Percentiles rank a stretch among this genome's conserved stretches.
phyloP scores from a whole-genome alignment of 2,329 filamentous ascomycete species.

The Sclerotinia subarctica region DNA sequence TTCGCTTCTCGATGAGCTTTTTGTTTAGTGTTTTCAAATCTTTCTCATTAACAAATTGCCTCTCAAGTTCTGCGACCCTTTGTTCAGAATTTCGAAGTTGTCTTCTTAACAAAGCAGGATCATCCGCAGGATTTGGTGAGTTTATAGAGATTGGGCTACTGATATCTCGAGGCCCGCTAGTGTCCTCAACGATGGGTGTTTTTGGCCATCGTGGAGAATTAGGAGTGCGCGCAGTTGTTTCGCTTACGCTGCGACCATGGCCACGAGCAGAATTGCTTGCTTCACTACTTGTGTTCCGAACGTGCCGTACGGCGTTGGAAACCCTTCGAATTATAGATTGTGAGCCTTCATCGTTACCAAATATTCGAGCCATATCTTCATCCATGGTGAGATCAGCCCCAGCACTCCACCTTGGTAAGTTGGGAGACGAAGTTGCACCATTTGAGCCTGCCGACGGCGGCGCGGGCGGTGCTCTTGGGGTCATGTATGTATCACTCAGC shows the following conservation, averaged over 20 bases:
- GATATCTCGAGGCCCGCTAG: conserved; percentile 55
- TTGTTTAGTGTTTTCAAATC: conserved; percentile 65
- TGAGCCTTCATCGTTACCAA: conserved; percentile 70
- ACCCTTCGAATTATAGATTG: conserved; percentile 82
- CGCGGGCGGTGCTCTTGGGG: conserved; percentile 38
- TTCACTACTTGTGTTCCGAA: conserved; percentile 74
- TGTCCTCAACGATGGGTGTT: conserved; percentile 59
- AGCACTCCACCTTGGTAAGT: conserved; percentile 69
- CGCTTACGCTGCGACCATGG: conserved; percentile 62
- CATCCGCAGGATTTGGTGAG: conserved; percentile 55
- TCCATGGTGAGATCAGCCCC: conserved; percentile 91
- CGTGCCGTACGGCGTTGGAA: conserved; percentile 91
- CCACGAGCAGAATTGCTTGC: conserved; percentile 46
- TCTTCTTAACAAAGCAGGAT: conserved; percentile 64
- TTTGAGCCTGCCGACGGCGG: conserved; percentile 41
- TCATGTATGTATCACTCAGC: conserved; percentile 39
- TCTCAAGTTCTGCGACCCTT: conserved; percentile 79
- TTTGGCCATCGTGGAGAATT: conserved; percentile 66
- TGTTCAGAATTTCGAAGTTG: conserved; percentile 80
- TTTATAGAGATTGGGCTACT: conserved; percentile 68
- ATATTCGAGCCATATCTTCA: conserved; percentile 88
- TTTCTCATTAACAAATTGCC: conserved; percentile 63
- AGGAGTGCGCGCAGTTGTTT: conserved; percentile 62
- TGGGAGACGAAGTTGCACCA: conserved; percentile 52
- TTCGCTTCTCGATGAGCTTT: conserved; percentile 86